Evolutionary conservation across 1,139 yeast species (phyloP).

Genomic region (Blastobotrys ciferrii): DNA sequence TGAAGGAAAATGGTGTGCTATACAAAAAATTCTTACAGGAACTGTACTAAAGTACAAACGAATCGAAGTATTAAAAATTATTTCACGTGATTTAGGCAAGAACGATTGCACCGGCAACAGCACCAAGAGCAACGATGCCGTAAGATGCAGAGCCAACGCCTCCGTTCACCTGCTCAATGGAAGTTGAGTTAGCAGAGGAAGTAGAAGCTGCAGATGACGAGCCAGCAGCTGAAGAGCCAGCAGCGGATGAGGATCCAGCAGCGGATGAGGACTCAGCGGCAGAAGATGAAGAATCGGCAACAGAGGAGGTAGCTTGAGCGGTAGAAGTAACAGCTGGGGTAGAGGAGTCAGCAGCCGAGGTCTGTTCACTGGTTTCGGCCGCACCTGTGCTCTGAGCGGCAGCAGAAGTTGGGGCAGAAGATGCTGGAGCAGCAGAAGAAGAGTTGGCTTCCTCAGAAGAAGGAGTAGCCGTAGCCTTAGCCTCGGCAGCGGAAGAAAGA

Average conservation of each 20-base stretch:
- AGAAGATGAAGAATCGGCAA: not conserved
- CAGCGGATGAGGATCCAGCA: too few relatives aligned
- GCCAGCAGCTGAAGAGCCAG: not conserved
- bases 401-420: constrained; percentile 8
- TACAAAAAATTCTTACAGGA: too few relatives aligned
- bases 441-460: constrained; percentile 13
- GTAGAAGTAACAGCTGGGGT: not conserved
- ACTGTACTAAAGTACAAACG: too few relatives aligned
- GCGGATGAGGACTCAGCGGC: not conserved
- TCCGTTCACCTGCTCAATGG: constrained; percentile 3
- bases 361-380: constrained; percentile 3
- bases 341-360: constrained; percentile 2
- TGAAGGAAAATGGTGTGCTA: too few relatives aligned
- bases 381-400: constrained; percentile 5
- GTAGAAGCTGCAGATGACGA: not conserved
- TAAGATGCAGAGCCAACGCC: not conserved
- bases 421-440: constrained; percentile 11
- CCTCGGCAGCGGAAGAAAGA: constrained; percentile 37
- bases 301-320: not conserved
- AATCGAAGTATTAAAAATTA: too few relatives aligned
- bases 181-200: not conserved
- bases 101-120: constrained; percentile 3
- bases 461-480: constrained; percentile 14
- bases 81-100: not conserved
- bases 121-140: constrained; percentile 7